These are phyloP conservation scores for Mycogone perniciosa DNA, from an alignment of 2,329 filamentous ascomycete genomes.

Conservation along the genomic window DNA sequence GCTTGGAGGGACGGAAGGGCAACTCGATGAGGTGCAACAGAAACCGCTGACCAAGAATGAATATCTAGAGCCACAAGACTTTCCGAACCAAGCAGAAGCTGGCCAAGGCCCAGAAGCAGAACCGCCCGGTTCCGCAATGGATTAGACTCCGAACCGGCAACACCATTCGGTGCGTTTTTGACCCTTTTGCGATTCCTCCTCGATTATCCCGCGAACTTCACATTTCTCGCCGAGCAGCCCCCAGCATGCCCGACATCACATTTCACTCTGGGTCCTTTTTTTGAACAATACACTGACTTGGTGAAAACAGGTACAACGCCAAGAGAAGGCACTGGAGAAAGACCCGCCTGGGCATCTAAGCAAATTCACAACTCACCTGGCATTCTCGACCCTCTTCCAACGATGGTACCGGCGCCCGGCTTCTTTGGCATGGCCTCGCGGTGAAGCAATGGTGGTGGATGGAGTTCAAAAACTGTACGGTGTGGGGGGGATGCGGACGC, in stretches of 20 bases:
- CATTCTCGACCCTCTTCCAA: constrained; percentile 18
- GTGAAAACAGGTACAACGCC: constrained; percentile 84
- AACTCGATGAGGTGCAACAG: not conserved
- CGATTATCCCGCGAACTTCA: not conserved
- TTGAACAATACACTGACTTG: constrained; percentile 2
- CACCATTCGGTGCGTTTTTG: constrained; percentile 85
- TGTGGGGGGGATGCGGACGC: constrained; percentile 22
- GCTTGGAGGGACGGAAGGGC: not conserved
- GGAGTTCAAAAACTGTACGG: constrained; percentile 18
- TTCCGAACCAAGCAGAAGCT: constrained; percentile 99
- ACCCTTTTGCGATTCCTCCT: not conserved
- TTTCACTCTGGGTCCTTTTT: not conserved
- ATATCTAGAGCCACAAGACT: constrained; percentile 87
- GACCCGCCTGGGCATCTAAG: constrained; percentile 98
- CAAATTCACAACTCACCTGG: constrained; percentile 30
- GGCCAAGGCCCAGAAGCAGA: constrained; percentile 99
- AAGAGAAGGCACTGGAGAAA: constrained; percentile 99
- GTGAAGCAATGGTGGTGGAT: constrained; percentile 20
- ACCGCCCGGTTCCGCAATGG: constrained; percentile 99
- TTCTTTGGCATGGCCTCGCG: constrained; percentile 23
- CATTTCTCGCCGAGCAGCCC: not conserved
- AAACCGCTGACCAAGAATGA: constrained; percentile 19
- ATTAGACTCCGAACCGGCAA: constrained; percentile 97
- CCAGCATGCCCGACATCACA: not conserved
- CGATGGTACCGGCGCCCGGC: constrained; percentile 14